These are phyloP conservation scores for Blastobotrys niveus DNA, from an alignment of 1,139 yeast species.

Conservation along the genomic window DNA sequence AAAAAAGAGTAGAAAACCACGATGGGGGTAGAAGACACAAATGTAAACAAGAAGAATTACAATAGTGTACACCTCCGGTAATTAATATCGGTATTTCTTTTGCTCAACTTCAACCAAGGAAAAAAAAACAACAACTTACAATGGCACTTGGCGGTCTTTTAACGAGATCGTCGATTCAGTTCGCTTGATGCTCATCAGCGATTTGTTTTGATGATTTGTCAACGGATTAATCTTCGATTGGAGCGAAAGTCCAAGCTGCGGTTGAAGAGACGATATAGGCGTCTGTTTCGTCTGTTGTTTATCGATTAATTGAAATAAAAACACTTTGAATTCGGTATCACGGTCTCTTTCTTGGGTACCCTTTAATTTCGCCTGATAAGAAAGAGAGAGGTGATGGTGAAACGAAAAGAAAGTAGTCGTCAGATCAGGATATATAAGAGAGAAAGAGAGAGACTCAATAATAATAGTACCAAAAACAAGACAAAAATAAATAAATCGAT, in stretches of 20 bases:
- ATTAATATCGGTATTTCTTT: background rate
- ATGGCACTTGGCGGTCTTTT: slow-evolving; percentile 19
- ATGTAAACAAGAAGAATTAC: background rate
- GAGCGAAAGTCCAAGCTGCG: slow-evolving; percentile 8
- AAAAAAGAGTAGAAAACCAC: background rate
- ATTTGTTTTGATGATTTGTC: background rate
- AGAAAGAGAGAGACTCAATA: too few species aligned
- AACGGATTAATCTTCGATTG: background rate
- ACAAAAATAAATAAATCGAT: too few species aligned
- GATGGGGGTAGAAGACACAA: background rate
- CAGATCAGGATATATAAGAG: too few species aligned
- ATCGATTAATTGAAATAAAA: slow-evolving; percentile 7
- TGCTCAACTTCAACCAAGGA: background rate
- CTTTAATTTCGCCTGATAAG: too few species aligned
- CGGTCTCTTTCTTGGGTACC: too few species aligned
- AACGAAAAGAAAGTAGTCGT: too few species aligned
- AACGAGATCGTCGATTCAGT: slow-evolving; percentile 18
- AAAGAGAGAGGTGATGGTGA: too few species aligned
- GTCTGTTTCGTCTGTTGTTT: background rate
- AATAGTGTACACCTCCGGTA: background rate
- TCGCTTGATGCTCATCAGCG: slow-evolving; percentile 17
- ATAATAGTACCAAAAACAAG: too few species aligned
- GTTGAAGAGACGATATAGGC: background rate
- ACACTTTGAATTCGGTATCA: slow-evolving; percentile 6
- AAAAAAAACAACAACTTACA: slow-evolving; percentile 14